These are phyloP conservation scores for Porodaedalea pini DNA, from an alignment of 1,284 basidiomycete species.

Conservation along the genomic window DNA sequence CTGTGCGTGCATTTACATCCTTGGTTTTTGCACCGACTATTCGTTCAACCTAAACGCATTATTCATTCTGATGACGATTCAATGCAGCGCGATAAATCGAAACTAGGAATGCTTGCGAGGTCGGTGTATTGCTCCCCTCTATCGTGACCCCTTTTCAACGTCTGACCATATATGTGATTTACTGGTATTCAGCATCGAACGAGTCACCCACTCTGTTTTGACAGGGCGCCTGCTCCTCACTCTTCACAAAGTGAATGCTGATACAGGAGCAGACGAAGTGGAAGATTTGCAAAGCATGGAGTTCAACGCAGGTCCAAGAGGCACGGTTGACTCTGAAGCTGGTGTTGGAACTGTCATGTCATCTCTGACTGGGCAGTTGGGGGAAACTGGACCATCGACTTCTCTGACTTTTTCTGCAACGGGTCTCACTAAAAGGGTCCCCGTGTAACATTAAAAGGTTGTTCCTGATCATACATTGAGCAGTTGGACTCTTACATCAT, in stretches of 20 bases:
- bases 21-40: background rate
- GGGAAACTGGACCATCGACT: no score
- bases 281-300: background rate
- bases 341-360: background rate
- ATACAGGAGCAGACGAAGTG: background rate
- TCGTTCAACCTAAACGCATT: background rate
- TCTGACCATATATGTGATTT: no score
- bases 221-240: conserved; percentile 4
- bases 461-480: no score
- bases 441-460: no score
- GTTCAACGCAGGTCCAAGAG: background rate
- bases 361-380: no score
- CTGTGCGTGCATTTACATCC: background rate
- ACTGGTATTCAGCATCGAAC: background rate
- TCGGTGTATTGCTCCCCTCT: background rate
- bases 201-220: conserved; percentile 2
- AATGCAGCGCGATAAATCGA: conserved; percentile 4
- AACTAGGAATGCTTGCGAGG: conserved; percentile 10
- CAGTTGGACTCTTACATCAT: no score
- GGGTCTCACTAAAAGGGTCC: no score
- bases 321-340: background rate
- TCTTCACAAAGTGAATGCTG: background rate
- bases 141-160: background rate
- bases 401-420: no score
- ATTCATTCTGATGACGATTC: background rate